phyloP scores from a whole-genome alignment of 352 stramenopile species.

The Phytophthora sp. region DNA sequence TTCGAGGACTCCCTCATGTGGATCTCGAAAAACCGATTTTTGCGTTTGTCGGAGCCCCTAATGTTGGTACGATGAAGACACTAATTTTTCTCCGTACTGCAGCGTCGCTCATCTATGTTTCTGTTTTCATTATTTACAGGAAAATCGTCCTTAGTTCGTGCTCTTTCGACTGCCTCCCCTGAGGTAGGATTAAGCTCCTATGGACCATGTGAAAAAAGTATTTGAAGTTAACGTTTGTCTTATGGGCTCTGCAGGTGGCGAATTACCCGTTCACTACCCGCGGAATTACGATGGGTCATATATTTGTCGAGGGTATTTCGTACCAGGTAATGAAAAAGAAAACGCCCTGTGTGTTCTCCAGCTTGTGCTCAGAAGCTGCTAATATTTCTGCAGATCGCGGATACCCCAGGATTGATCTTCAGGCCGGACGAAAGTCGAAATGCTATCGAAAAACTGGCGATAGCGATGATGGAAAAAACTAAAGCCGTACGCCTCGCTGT shows the following conservation, averaged over 20 bases:
- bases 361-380: neutral
- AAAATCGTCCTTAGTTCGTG: slow-evolving; percentile 84
- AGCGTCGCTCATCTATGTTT: no score
- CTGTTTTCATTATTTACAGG: slow-evolving; percentile 40
- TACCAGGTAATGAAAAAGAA: slow-evolving; percentile 58
- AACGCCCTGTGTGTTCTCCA: neutral
- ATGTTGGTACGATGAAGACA: slow-evolving; percentile 64
- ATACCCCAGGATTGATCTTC: slow-evolving; percentile 78
- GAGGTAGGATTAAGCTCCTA: no score
- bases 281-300: slow-evolving; percentile 88
- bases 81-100: neutral
- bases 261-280: slow-evolving; percentile 91
- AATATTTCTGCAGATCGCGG: slow-evolving; percentile 70
- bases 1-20: slow-evolving; percentile 78
- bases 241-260: slow-evolving; percentile 70
- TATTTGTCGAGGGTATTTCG: slow-evolving; percentile 82
- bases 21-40: slow-evolving; percentile 86
- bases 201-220: no score
- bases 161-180: slow-evolving; percentile 81
- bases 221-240: no score
- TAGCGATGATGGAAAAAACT: slow-evolving; percentile 82
- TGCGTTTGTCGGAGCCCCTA: slow-evolving; percentile 83
- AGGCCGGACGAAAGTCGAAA: slow-evolving; percentile 70
- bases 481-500: slow-evolving; percentile 47
- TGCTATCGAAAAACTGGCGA: slow-evolving; percentile 72